Conservation (phyloP, 768 basidiomycete species). For the Russula sp. region DNA sequence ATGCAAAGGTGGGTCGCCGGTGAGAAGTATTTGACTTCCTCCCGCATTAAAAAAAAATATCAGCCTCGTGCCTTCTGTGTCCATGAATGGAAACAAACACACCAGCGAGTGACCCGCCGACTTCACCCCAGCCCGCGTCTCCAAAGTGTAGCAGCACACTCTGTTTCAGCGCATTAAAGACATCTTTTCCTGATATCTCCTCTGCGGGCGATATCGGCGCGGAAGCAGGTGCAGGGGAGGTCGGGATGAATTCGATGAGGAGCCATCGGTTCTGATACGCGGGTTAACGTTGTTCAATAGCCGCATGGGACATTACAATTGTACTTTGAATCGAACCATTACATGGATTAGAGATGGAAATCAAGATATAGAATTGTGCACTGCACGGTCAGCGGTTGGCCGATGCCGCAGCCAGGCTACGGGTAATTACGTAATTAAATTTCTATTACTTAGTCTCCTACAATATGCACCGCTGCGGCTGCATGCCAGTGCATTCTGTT, state of each 20-base stretch:
- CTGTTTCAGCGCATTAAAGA: slow-evolving; percentile 65
- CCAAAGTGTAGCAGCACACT: slow-evolving; percentile 71
- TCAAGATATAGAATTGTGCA: no score
- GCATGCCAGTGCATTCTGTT: no score
- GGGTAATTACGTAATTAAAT: no score
- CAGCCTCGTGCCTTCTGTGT: background rate
- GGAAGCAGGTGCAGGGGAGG: slow-evolving; percentile 57
- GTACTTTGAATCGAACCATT: slow-evolving; percentile 20
- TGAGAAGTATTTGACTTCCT: slow-evolving; percentile 81
- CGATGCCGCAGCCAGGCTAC: no score
- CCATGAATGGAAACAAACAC: slow-evolving; percentile 22
- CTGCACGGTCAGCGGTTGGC: no score
- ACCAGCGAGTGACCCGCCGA: slow-evolving; percentile 69
- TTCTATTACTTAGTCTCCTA: no score
- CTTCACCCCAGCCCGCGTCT: slow-evolving; percentile 80
- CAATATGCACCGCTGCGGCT: no score
- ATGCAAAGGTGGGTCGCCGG: slow-evolving; percentile 79
- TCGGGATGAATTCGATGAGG: slow-evolving; percentile 72
- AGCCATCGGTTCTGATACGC: slow-evolving; percentile 74
- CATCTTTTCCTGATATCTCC: slow-evolving; percentile 61
- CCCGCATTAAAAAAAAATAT: background rate
- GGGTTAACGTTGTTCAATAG: slow-evolving; percentile 1
- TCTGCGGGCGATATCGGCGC: slow-evolving; percentile 47
- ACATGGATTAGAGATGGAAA: background rate
- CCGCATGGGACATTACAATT: background rate